phyloP scores from a whole-genome alignment of 2,329 filamentous ascomycete species.

The Graphium sp. region DNA sequence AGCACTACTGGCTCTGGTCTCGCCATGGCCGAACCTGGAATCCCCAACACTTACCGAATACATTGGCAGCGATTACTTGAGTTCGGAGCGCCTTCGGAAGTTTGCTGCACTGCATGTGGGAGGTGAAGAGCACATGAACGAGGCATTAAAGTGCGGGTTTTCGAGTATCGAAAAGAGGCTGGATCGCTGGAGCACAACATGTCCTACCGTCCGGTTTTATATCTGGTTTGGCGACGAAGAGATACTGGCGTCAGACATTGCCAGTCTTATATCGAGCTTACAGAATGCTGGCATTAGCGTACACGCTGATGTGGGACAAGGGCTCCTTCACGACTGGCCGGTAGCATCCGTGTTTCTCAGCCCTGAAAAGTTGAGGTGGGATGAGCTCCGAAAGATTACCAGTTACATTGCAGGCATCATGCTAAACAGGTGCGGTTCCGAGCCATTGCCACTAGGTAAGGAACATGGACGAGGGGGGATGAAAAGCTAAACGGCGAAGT shows the following conservation, averaged over 20 bases:
- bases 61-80: slow-evolving; percentile 74
- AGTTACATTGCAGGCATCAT: slow-evolving; percentile 12
- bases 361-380: slow-evolving; percentile 28
- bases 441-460: slow-evolving; percentile 3
- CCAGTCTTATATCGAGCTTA: slow-evolving; percentile 38
- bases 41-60: no score
- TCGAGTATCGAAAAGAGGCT: no score
- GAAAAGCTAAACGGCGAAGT: slow-evolving; percentile 1
- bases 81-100: slow-evolving; percentile 44
- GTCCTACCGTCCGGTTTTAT: slow-evolving; percentile 49
- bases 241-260: slow-evolving; percentile 57
- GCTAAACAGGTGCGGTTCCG: slow-evolving; percentile 3
- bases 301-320: slow-evolving; percentile 13
- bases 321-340: slow-evolving; percentile 69
- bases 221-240: slow-evolving; percentile 64
- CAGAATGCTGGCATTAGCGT: no score
- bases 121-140: no score
- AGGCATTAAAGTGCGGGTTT: no score
- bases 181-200: slow-evolving; percentile 41
- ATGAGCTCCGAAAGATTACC: slow-evolving; percentile 28
- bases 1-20: no score
- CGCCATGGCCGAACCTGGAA: no score
- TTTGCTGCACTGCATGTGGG: slow-evolving; percentile 51
- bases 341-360: slow-evolving; percentile 46
- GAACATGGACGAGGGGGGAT: slow-evolving; percentile 1